These are phyloP conservation scores for Pancytospora epiphaga DNA, from an alignment of 371 early-diverging fungal genomes.

Conservation along the genomic window DNA sequence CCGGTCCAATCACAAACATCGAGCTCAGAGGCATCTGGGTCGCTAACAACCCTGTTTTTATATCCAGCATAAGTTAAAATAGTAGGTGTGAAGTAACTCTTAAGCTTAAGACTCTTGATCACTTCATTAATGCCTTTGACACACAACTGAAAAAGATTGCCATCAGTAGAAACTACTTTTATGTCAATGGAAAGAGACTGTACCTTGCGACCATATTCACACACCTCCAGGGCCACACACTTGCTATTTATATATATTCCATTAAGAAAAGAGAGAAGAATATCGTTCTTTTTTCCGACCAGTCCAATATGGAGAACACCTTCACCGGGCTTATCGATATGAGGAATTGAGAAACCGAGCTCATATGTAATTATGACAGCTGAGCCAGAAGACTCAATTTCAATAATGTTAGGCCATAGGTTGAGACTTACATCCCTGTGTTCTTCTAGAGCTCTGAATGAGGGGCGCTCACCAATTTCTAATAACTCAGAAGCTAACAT, in stretches of 20 bases:
- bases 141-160: not conserved
- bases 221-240: not conserved
- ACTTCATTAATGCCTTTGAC: not conserved
- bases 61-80: not conserved
- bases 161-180: not conserved
- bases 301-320: conserved; percentile 3
- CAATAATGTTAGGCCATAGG: not conserved
- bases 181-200: not conserved
- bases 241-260: not conserved
- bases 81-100: not conserved
- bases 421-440: not conserved
- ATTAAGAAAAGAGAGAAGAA: not conserved
- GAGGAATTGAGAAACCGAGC: not conserved
- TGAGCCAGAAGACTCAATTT: not conserved
- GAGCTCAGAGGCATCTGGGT: not conserved
- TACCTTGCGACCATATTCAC: not conserved
- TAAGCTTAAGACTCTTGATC: not conserved
- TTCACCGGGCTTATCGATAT: not conserved
- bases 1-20: not conserved
- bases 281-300: conserved; percentile 3
- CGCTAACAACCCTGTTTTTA: not conserved
- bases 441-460: not conserved
- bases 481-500: not conserved
- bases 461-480: not conserved
- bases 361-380: not conserved